Conservation (phyloP, 2,329 filamentous ascomycete genomes). For the Colletotrichum musae region DNA sequence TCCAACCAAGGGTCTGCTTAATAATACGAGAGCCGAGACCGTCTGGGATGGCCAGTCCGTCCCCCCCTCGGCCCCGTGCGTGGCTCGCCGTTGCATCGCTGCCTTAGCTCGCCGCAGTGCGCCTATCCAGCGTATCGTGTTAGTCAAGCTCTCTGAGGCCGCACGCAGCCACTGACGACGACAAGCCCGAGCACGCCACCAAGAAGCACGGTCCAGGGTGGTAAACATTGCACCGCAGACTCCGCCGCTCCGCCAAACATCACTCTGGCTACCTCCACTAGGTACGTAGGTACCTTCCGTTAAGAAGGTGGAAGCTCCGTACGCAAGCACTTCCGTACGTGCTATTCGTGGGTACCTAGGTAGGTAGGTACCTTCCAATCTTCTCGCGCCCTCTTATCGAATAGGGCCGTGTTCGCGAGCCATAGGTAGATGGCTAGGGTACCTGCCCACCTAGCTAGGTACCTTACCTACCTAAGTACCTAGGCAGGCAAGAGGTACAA, state of each 20-base stretch:
- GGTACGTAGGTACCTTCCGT: not conserved
- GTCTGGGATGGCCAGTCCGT: conserved; percentile 2
- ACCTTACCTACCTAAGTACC: too few relatives aligned
- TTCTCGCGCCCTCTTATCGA: conserved; percentile 20
- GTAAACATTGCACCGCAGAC: not conserved
- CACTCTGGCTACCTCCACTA: not conserved
- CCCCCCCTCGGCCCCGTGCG: conserved; percentile 6
- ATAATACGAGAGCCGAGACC: too few relatives aligned
- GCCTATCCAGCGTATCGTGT: conserved; percentile 15
- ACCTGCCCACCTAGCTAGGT: too few relatives aligned
- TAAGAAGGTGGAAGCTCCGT: too few relatives aligned
- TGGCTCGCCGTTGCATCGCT: conserved; percentile 18
- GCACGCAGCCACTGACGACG: conserved; percentile 24
- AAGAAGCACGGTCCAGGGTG: not conserved
- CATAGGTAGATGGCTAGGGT: too few relatives aligned
- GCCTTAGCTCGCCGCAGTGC: conserved; percentile 21
- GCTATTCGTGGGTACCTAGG: not conserved
- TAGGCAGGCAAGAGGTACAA: too few relatives aligned
- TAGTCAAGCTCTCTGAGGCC: conserved; percentile 10
- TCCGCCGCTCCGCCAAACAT: conserved; percentile 13
- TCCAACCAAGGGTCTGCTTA: too few relatives aligned
- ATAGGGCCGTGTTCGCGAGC: not conserved
- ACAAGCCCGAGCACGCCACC: conserved; percentile 17
- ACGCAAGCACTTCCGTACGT: too few relatives aligned
- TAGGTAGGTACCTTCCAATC: not conserved